These are phyloP conservation scores for Pseudocercospora fuligena DNA, from an alignment of 2,329 filamentous ascomycete species.

Conservation along the genomic window DNA sequence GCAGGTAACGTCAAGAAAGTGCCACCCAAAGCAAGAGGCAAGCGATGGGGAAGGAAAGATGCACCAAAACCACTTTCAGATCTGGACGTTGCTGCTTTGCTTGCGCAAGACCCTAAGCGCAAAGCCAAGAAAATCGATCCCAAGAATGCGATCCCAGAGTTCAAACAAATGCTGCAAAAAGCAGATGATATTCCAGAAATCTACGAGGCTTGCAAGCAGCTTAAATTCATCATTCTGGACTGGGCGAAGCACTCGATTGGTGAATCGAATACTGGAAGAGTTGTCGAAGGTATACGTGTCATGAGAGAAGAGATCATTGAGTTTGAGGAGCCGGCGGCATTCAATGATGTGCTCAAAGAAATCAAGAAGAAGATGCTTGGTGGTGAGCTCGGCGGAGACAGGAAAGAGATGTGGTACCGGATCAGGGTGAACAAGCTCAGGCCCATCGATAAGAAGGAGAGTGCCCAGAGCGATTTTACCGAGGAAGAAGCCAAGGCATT, in stretches of 20 bases:
- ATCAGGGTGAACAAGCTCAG: conserved; percentile 71
- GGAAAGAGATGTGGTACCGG: conserved; percentile 81
- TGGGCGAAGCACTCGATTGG: conserved; percentile 76
- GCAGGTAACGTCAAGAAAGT: conserved; percentile 80
- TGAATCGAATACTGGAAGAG: conserved; percentile 73
- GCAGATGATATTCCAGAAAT: conserved; percentile 66
- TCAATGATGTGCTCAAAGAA: conserved; percentile 72
- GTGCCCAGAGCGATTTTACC: conserved; percentile 68
- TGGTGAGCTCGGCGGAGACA: conserved; percentile 74
- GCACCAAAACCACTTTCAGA: conserved; percentile 83
- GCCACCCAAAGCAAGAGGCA: conserved; percentile 54
- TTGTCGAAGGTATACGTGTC: conserved; percentile 74
- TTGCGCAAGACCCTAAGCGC: conserved; percentile 58
- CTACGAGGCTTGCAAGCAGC: conserved; percentile 71
- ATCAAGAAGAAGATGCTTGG: conserved; percentile 74
- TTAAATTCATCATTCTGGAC: conserved; percentile 71
- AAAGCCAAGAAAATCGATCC: conserved; percentile 62
- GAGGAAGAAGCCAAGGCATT: conserved; percentile 67
- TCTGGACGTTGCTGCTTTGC: conserved; percentile 80
- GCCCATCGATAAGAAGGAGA: conserved; percentile 69
- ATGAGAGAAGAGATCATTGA: conserved; percentile 78
- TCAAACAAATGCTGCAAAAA: conserved; percentile 75
- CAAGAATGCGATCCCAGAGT: conserved; percentile 85
- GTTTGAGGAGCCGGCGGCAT: conserved; percentile 75
- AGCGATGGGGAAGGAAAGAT: conserved; percentile 63